Base-by-base conservation (phyloP, 2,329 filamentous ascomycete genomes). In the Neoarthrinium moseri region DNA sequence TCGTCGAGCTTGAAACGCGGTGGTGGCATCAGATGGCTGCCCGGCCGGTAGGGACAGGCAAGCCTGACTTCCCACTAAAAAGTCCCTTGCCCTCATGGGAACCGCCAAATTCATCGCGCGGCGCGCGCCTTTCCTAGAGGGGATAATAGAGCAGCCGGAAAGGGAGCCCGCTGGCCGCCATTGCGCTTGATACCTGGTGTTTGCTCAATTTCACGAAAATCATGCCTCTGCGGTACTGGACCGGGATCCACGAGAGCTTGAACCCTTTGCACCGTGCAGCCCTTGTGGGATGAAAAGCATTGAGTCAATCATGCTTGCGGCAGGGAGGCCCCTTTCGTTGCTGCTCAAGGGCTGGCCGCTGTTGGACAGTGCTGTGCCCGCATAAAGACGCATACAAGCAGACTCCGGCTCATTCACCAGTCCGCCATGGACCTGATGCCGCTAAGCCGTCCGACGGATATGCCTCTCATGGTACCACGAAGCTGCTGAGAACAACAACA, bases 1-100 rank as follows among this genome's bases (percentile, higher is more conserved):
- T 43, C 39, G 39, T 43, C 15, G 26, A 18, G 35, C 35, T 33
- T 43, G 39, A 43, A 43, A 43, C 39, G 22, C 27, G 29, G 29
- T 33, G 27, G 26, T 33, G 27, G 26, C 27, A 32, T 43, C 26
- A 29, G 15, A 23, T 18, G 33, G 13, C n/a, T 8, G n/a, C 12
- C 12, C 18, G 6, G 20, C 20, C n/a, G 36, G n/a, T 22, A 27
- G 38, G 38, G 26, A 30, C 13, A 23, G 17, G 38, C 38, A n/a
- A n/a, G n/a, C n/a, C n/a, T n/a, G n/a, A n/a, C n/a, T n/a, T n/a
- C n/a, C n/a, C n/a, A n/a, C n/a, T n/a, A n/a, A n/a, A n/a, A n/a
- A n/a, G n/a, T n/a, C n/a, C n/a, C n/a, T n/a, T n/a, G n/a, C n/a
- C n/a, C n/a, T n/a, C n/a, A n/a, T n/a, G n/a, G n/a, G n/a, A n/a